Evolutionary conservation across 345 rosid genomes (phyloP).

Genomic region (Luvunga scandens): DNA sequence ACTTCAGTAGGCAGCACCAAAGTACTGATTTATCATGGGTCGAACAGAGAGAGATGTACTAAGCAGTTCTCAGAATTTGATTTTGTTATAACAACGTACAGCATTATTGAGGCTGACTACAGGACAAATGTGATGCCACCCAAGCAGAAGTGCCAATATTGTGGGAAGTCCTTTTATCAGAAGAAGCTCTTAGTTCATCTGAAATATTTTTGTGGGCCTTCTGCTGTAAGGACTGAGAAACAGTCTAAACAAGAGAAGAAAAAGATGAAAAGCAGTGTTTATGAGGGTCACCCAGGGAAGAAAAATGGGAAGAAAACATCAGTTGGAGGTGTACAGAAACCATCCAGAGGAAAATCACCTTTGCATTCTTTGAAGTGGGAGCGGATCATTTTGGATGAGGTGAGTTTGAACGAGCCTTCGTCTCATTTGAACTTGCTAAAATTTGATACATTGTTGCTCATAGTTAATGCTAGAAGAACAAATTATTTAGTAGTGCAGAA

Average conservation of each 20-base stretch:
- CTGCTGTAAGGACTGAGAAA: constrained; percentile 63
- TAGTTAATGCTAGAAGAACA: not conserved
- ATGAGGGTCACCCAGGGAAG: constrained; percentile 28
- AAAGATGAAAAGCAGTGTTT: constrained; percentile 29
- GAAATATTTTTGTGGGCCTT: constrained; percentile 76
- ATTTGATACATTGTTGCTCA: not conserved
- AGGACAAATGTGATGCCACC: constrained; percentile 73
- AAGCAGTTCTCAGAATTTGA: constrained; percentile 62
- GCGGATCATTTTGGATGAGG: constrained; percentile 94
- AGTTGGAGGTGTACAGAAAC: constrained; percentile 15
- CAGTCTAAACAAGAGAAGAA: constrained; percentile 83
- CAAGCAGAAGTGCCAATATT: constrained; percentile 57
- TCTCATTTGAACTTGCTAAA: not conserved
- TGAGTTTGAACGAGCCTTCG: constrained; percentile 23
- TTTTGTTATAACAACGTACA: constrained; percentile 87
- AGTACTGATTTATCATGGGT: constrained; percentile 82
- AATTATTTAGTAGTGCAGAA: not conserved
- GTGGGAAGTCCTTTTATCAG: constrained; percentile 57
- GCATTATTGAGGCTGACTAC: constrained; percentile 72
- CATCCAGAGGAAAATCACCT: constrained; percentile 45
- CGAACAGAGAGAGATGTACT: constrained; percentile 51
- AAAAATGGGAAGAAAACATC: constrained; percentile 21
- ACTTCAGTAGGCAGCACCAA: constrained; percentile 75
- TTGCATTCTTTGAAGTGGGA: constrained; percentile 82
- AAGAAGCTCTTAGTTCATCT: constrained; percentile 51